Percentiles rank a stretch among this genome's conserved stretches.
These are phyloP conservation scores for Yamadazyma paraphyllophila DNA, from an alignment of 805 yeast species.

Conservation along the genomic window DNA sequence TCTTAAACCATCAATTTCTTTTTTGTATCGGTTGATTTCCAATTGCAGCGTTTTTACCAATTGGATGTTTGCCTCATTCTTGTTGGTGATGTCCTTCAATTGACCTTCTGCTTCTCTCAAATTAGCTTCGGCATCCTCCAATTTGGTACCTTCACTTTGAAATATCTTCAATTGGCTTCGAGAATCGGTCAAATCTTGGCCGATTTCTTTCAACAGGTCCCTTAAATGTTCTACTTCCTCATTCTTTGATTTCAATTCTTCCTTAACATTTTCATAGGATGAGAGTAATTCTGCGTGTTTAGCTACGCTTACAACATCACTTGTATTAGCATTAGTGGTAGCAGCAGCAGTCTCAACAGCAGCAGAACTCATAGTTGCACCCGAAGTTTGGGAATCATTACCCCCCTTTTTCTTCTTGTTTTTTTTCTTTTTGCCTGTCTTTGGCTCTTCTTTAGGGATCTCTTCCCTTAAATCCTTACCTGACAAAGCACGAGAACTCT, in stretches of 20 bases:
- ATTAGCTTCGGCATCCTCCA: constrained; percentile 17
- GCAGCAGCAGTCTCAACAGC: background rate
- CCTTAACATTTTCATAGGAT: constrained; percentile 19
- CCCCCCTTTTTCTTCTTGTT: constrained; percentile 14
- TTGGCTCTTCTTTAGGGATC: background rate
- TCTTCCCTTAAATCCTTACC: background rate
- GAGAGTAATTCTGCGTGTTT: constrained; percentile 14
- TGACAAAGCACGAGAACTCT: too few relatives aligned
- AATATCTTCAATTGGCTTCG: constrained; percentile 52
- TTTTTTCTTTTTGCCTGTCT: constrained; percentile 12
- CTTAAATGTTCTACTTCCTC: constrained; percentile 69
- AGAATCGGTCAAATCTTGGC: constrained; percentile 74
- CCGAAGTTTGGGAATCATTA: background rate
- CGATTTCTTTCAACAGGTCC: constrained; percentile 75
- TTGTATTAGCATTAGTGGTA: background rate
- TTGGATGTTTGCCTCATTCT: constrained; percentile 3
- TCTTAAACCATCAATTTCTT: background rate
- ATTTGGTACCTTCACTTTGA: background rate
- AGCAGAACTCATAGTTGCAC: background rate
- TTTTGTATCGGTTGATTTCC: background rate
- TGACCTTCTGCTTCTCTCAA: background rate
- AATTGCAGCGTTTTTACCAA: background rate
- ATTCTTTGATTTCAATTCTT: constrained; percentile 37
- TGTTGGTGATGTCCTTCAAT: constrained; percentile 15
- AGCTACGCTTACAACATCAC: background rate